Percentiles rank a stretch among this genome's conserved stretches.
Conservation (phyloP, 1,284 basidiomycete genomes). For the Tylopilus sp. region DNA sequence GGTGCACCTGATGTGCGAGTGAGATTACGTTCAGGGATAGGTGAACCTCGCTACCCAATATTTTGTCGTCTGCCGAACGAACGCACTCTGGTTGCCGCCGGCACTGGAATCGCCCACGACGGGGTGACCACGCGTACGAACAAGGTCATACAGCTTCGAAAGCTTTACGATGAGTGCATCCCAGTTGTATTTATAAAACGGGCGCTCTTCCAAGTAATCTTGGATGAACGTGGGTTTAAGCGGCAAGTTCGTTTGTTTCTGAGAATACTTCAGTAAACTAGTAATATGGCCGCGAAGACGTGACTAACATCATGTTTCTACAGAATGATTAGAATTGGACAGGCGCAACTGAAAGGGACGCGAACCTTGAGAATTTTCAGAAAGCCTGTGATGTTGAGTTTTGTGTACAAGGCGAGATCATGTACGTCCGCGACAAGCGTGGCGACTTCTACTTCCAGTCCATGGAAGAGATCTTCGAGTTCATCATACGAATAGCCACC, state of each 20-base stretch:
- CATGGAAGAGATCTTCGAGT: slow-evolving; percentile 84
- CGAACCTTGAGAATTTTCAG: slow-evolving; percentile 94
- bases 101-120: slow-evolving; percentile 91
- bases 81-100: slow-evolving; percentile 93
- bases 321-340: slow-evolving; percentile 1
- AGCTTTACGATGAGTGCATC: slow-evolving; percentile 95
- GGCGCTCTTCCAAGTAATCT: slow-evolving; percentile 89
- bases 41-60: slow-evolving; percentile 76
- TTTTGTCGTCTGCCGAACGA: slow-evolving; percentile 96
- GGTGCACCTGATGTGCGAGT: slow-evolving; percentile 63
- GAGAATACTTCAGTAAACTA: slow-evolving; percentile 13
- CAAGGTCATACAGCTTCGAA: slow-evolving; percentile 92
- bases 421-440: slow-evolving; percentile 97
- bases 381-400: slow-evolving; percentile 96
- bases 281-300: neutral
- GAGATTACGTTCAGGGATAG: slow-evolving; percentile 5
- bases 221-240: slow-evolving; percentile 76
- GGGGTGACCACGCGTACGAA: slow-evolving; percentile 92
- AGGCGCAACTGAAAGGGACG: slow-evolving; percentile 1
- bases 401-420: slow-evolving; percentile 91
- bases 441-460: slow-evolving; percentile 92
- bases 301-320: slow-evolving; percentile 76
- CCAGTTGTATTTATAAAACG: slow-evolving; percentile 94
- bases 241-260: slow-evolving; percentile 75
- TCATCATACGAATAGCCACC: slow-evolving; percentile 69